A percentile compares a stretch with the other conserved stretches of the same genome.
Conservation (phyloP, 345 rosid species). For the Salix purpurea region DNA sequence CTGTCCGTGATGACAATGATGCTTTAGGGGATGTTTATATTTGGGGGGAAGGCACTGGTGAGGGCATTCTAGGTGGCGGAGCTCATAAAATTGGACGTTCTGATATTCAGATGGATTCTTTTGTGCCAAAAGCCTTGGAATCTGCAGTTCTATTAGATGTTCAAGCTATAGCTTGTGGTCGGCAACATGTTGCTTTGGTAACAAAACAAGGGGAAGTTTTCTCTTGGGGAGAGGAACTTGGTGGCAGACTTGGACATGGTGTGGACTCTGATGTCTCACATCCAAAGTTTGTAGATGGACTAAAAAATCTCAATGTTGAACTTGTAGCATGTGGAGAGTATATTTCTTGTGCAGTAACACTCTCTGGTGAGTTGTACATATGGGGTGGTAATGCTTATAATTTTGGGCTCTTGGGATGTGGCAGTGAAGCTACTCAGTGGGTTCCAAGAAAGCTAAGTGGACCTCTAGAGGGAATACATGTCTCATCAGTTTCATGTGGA, state of each 20-base stretch:
- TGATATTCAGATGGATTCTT: constrained; percentile 14
- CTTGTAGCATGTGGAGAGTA: constrained; percentile 68
- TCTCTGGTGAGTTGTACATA: constrained; percentile 56
- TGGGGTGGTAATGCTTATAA: constrained; percentile 65
- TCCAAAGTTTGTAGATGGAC: constrained; percentile 54
- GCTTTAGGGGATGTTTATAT: constrained; percentile 24
- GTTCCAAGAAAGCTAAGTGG: constrained; percentile 51
- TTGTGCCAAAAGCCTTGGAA: constrained; percentile 23
- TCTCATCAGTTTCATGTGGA: constrained; percentile 65
- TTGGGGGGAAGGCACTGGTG: constrained; percentile 23
- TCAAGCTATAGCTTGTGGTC: constrained; percentile 22
- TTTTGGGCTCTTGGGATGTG: constrained; percentile 57
- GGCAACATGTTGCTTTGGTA: constrained; percentile 15
- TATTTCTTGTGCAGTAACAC: constrained; percentile 66
- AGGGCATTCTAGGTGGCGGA: constrained; percentile 20
- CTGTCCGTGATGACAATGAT: constrained; percentile 24
- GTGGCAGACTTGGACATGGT: constrained; percentile 62
- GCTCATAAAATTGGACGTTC: constrained; percentile 13
- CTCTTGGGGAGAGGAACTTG: constrained; percentile 21
- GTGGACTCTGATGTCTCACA: constrained; percentile 49
- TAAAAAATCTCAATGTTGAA: constrained; percentile 37
- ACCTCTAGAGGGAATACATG: constrained; percentile 54
- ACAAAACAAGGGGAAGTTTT: constrained; percentile 23
- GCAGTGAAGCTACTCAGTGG: constrained; percentile 56
- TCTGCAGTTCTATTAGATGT: constrained; percentile 21